Percentiles rank a stretch among this genome's conserved stretches.
Evolutionary conservation across 352 stramenopile species (phyloP).

Genomic region (Globisporangium emineosum): DNA sequence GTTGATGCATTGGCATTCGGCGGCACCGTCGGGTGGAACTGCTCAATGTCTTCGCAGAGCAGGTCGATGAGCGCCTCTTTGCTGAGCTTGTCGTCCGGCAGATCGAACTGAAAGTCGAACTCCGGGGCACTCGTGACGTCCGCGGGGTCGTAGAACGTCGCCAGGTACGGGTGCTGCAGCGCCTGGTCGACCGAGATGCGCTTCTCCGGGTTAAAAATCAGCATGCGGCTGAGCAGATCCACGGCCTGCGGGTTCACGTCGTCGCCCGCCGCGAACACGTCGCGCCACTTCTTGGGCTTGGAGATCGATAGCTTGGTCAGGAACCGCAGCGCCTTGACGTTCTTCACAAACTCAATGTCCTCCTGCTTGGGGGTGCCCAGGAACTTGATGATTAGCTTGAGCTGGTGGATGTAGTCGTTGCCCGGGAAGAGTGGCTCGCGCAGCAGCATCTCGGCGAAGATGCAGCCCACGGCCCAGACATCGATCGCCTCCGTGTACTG

Average conservation of each 20-base stretch:
- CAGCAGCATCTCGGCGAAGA: constrained; percentile 97
- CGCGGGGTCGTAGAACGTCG: constrained; percentile 87
- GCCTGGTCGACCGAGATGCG: constrained; percentile 60
- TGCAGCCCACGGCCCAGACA: constrained; percentile 95
- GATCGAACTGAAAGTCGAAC: constrained; percentile 71
- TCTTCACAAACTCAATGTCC: constrained; percentile 84
- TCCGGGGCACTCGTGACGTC: constrained; percentile 35
- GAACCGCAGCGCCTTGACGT: constrained; percentile 88
- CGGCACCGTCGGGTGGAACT: constrained; percentile 38
- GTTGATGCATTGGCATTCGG: constrained; percentile 15
- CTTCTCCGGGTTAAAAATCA: constrained; percentile 72
- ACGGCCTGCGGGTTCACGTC: constrained; percentile 49
- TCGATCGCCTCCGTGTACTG: constrained; percentile 94
- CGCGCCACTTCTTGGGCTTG: constrained; percentile 66
- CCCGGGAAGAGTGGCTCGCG: constrained; percentile 95
- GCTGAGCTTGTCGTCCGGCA: constrained; percentile 59
- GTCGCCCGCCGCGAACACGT: constrained; percentile 43
- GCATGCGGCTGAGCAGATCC: constrained; percentile 62
- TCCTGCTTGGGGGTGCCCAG: constrained; percentile 69
- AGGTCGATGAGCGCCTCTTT: constrained; percentile 58
- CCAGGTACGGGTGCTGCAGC: constrained; percentile 62
- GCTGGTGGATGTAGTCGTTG: constrained; percentile 83
- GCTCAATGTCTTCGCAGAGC: constrained; percentile 57
- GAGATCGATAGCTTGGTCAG: constrained; percentile 75
- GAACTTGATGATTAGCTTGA: constrained; percentile 80